Percentiles rank a stretch among this genome's conserved stretches.
These are phyloP conservation scores for Dichotomopilus funicola DNA, from an alignment of 2,329 filamentous ascomycete species.

Conservation along the genomic window DNA sequence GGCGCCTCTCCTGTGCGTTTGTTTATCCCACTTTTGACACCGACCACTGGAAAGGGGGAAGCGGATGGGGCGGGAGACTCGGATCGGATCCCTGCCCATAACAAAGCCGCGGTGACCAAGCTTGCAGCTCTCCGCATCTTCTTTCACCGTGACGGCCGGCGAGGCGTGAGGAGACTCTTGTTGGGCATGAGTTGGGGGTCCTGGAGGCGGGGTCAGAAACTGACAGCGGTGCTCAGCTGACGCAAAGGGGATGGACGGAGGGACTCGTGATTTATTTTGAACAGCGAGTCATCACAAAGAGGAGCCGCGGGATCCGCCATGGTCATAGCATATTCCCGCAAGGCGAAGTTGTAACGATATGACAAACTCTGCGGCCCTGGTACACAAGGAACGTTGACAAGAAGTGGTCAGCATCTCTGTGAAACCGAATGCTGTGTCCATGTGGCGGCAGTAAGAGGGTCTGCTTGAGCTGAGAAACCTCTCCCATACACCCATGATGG, in stretches of 20 bases:
- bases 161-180: not conserved
- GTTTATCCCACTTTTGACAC: slow-evolving; percentile 33
- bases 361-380: slow-evolving; percentile 19
- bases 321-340: slow-evolving; percentile 1
- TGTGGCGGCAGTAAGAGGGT: not conserved
- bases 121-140: slow-evolving; percentile 9
- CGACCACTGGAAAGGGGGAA: slow-evolving; percentile 29
- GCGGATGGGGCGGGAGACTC: not conserved
- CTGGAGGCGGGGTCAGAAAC: slow-evolving; percentile 1
- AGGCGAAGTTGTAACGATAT: slow-evolving; percentile 16
- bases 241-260: not conserved
- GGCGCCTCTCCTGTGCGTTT: slow-evolving; percentile 36
- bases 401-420: not conserved
- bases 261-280: not conserved
- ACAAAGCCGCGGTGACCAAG: slow-evolving; percentile 7
- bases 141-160: slow-evolving; percentile 3
- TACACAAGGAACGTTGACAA: slow-evolving; percentile 8
- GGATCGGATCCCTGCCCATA: slow-evolving; percentile 12
- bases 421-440: not conserved
- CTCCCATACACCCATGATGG: too few relatives aligned
- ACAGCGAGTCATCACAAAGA: not conserved
- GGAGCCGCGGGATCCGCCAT: not conserved
- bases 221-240: slow-evolving; percentile 2
- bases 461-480: too few relatives aligned
- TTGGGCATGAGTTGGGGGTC: slow-evolving; percentile 8